Evolutionary conservation across 2,329 filamentous ascomycete genomes (phyloP).

Genomic region (Cladosporium sp.): DNA sequence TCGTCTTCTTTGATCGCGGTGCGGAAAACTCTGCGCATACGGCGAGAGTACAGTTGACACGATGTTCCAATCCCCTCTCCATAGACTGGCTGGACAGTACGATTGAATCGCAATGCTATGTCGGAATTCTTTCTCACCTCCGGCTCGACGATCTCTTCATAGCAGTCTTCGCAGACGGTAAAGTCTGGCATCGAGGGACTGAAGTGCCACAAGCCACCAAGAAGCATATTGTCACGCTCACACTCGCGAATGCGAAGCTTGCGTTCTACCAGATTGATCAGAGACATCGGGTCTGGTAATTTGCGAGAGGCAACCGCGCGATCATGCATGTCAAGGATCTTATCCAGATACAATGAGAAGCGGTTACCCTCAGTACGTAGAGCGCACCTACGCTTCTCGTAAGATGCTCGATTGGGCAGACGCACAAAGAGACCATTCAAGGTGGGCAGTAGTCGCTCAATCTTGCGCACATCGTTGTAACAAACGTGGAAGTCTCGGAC

Average conservation of each 20-base stretch:
- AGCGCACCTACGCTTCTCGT: slow-evolving; percentile 59
- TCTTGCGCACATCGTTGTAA: slow-evolving; percentile 64
- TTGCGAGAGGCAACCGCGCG: slow-evolving; percentile 34
- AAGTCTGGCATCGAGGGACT: slow-evolving; percentile 68
- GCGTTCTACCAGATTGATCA: slow-evolving; percentile 61
- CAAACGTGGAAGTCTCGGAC: slow-evolving; percentile 73
- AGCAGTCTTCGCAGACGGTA: slow-evolving; percentile 81
- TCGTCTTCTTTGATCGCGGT: slow-evolving; percentile 65
- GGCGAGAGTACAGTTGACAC: slow-evolving; percentile 76
- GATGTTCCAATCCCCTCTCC: slow-evolving; percentile 45
- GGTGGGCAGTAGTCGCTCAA: slow-evolving; percentile 70
- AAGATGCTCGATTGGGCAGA: slow-evolving; percentile 43
- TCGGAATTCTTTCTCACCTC: slow-evolving; percentile 51
- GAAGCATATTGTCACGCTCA: slow-evolving; percentile 56
- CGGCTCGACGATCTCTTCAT: slow-evolving; percentile 72
- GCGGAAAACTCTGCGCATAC: slow-evolving; percentile 72
- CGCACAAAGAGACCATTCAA: slow-evolving; percentile 62
- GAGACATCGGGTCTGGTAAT: slow-evolving; percentile 52
- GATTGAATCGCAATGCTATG: slow-evolving; percentile 63
- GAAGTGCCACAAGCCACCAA: slow-evolving; percentile 69
- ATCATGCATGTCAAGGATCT: slow-evolving; percentile 52
- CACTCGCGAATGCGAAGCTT: slow-evolving; percentile 61
- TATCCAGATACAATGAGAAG: slow-evolving; percentile 54
- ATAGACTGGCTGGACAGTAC: slow-evolving; percentile 54
- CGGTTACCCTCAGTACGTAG: slow-evolving; percentile 60